Evolutionary conservation across 371 early-diverging fungal species (phyloP).

Genomic region (Rhizomucor miehei): DNA sequence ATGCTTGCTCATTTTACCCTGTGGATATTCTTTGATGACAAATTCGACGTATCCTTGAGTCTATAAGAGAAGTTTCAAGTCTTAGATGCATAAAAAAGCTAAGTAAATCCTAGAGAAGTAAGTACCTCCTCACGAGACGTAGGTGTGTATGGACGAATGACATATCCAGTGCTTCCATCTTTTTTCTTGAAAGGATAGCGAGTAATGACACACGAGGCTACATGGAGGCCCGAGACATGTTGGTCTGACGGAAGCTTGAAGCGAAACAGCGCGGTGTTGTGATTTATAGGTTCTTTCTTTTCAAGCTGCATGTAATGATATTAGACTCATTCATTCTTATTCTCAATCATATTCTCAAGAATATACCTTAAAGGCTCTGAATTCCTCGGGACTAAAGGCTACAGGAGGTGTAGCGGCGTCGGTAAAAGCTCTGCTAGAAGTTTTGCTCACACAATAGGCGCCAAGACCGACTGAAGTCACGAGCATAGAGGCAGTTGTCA

Average conservation of each 20-base stretch:
- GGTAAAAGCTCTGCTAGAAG: neutral
- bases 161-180: conserved; percentile 59
- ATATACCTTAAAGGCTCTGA: conserved; percentile 7
- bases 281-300: conserved; percentile 59
- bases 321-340: no score
- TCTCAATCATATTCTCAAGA: neutral
- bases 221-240: conserved; percentile 66
- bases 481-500: neutral
- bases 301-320: conserved; percentile 45
- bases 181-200: conserved; percentile 59
- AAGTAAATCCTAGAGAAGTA: neutral
- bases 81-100: neutral
- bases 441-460: neutral
- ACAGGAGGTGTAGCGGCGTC: neutral
- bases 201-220: conserved; percentile 81
- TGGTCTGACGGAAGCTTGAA: conserved; percentile 73
- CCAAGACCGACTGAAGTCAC: neutral
- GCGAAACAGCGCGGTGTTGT: conserved; percentile 79
- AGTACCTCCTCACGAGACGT: conserved; percentile 62
- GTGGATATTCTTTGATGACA: conserved; percentile 77
- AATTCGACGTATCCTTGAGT: conserved; percentile 82
- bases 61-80: conserved; percentile 10
- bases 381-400: conserved; percentile 10
- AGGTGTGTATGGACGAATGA: conserved; percentile 93
- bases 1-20: conserved; percentile 76